phyloP scores from a whole-genome alignment of 2,329 filamentous ascomycete genomes.

The Salinomyces thailandicus region DNA sequence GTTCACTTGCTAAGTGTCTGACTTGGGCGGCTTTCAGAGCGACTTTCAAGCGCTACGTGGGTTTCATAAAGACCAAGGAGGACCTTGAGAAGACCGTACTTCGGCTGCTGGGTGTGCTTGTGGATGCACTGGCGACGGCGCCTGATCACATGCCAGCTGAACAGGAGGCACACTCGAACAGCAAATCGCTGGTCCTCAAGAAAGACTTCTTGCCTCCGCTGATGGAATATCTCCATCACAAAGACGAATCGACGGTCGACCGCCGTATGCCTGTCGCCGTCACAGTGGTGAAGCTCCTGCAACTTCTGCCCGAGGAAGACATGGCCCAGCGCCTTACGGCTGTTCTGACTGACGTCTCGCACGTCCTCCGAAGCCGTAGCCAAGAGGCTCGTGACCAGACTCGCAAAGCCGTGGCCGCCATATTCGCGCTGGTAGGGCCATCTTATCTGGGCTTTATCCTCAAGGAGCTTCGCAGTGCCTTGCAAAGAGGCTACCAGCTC shows the following conservation, averaged over 20 bases:
- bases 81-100: constrained; percentile 80
- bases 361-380: constrained; percentile 80
- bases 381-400: constrained; percentile 87
- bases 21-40: constrained; percentile 88
- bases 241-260: constrained; percentile 89
- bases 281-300: constrained; percentile 77
- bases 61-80: constrained; percentile 68
- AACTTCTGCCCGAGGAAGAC: constrained; percentile 62
- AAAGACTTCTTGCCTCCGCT: constrained; percentile 69
- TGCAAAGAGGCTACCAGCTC: constrained; percentile 80
- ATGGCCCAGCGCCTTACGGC: constrained; percentile 67
- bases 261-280: constrained; percentile 83
- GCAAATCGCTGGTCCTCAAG: constrained; percentile 38
- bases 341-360: constrained; percentile 82
- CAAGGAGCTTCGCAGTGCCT: constrained; percentile 73
- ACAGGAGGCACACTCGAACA: constrained; percentile 4
- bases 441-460: constrained; percentile 85
- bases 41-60: constrained; percentile 71
- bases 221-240: constrained; percentile 78
- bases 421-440: constrained; percentile 69
- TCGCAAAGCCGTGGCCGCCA: constrained; percentile 74
- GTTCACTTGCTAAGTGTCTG: constrained; percentile 58
- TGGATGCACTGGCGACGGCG: constrained; percentile 55
- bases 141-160: background rate
- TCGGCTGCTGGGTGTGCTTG: constrained; percentile 66